These are phyloP conservation scores for Neurospora terricola DNA, from an alignment of 495 filamentous ascomycete genomes.

Conservation along the genomic window DNA sequence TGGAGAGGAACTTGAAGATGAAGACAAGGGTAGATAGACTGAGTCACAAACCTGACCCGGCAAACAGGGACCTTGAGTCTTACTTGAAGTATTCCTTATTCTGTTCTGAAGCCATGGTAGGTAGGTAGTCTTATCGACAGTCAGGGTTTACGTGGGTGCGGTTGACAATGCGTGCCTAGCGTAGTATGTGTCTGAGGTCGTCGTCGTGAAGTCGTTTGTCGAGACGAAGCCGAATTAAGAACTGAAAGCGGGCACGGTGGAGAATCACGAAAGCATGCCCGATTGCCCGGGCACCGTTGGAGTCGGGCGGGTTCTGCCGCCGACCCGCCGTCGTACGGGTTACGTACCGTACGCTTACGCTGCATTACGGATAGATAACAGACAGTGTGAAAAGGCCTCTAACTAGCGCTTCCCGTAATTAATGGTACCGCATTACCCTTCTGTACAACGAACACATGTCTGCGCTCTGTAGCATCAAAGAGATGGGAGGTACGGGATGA, in stretches of 20 bases:
- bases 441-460: neutral
- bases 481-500: neutral
- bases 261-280: neutral
- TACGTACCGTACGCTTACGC: neutral
- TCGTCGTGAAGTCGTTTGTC: neutral
- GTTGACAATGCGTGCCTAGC: neutral
- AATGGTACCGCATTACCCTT: neutral
- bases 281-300: neutral
- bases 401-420: neutral
- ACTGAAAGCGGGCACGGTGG: neutral
- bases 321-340: neutral
- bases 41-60: neutral
- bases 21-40: neutral
- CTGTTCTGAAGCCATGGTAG: conserved; percentile 15
- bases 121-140: neutral
- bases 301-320: neutral
- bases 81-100: conserved; percentile 39
- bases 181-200: neutral
- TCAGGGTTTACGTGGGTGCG: neutral
- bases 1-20: neutral
- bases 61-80: neutral
- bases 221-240: neutral
- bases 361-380: neutral
- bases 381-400: neutral
- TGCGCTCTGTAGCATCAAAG: neutral